Evolutionary conservation across 1,139 yeast genomes (phyloP).

Genomic region (Pichia terricola): DNA sequence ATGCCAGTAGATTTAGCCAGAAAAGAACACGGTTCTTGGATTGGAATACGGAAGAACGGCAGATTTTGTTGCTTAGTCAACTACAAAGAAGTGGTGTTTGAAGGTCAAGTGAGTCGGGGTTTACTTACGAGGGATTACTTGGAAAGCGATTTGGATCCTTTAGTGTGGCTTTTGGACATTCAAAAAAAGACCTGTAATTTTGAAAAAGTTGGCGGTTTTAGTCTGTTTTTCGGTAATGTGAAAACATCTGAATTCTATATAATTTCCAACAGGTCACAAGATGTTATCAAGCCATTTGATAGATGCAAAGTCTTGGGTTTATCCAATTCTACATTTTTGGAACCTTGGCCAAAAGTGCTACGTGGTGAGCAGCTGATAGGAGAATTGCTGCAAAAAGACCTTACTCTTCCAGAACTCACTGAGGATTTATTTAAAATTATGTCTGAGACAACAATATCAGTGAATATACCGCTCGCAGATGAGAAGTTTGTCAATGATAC

Average conservation of each 20-base stretch:
- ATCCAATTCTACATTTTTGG: slow-evolving; percentile 51
- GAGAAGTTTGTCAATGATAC: neutral
- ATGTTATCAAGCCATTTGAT: slow-evolving; percentile 25
- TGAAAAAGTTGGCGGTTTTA: slow-evolving; percentile 69
- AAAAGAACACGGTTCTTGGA: slow-evolving; percentile 84
- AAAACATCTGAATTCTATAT: slow-evolving; percentile 29
- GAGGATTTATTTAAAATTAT: too few species aligned
- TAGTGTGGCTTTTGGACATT: slow-evolving; percentile 39
- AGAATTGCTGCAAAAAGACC: slow-evolving; percentile 24
- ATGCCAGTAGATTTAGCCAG: slow-evolving; percentile 74
- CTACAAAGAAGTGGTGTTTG: slow-evolving; percentile 37
- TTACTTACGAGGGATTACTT: slow-evolving; percentile 50
- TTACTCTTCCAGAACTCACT: slow-evolving; percentile 10
- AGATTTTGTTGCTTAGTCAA: slow-evolving; percentile 70
- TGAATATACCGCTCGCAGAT: too few species aligned
- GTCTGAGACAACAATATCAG: too few species aligned
- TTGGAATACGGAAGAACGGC: slow-evolving; percentile 59
- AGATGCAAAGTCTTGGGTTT: slow-evolving; percentile 32
- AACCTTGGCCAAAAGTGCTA: slow-evolving; percentile 68
- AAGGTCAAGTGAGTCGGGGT: slow-evolving; percentile 59
- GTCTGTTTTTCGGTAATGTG: slow-evolving; percentile 59
- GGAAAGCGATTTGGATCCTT: slow-evolving; percentile 29
- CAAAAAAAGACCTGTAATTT: slow-evolving; percentile 29
- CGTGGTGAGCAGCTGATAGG: slow-evolving; percentile 41
- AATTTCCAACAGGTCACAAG: slow-evolving; percentile 36